Conservation (phyloP, 2,329 filamentous ascomycete genomes). For the Claviceps sp. region DNA sequence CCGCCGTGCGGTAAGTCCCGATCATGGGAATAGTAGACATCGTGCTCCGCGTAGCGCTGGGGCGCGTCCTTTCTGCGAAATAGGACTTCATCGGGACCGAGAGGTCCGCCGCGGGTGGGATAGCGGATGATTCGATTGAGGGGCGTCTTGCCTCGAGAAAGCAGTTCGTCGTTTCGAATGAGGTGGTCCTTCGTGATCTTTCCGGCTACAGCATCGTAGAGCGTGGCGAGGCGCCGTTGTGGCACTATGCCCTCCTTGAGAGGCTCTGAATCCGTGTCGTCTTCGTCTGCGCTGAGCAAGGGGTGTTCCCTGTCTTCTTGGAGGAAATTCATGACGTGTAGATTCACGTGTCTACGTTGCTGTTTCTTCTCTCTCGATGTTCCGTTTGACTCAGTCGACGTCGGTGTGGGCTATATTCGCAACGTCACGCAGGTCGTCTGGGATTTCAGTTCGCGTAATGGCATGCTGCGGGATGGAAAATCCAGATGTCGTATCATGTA, state of each 20-base stretch:
- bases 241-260: background rate
- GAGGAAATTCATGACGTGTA: background rate
- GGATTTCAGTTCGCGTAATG: background rate
- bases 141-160: background rate
- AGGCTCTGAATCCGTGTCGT: constrained; percentile 4
- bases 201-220: constrained; percentile 60
- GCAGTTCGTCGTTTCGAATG: constrained; percentile 8
- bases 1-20: constrained; percentile 34
- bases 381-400: background rate
- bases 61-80: constrained; percentile 54
- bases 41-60: constrained; percentile 53
- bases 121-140: constrained; percentile 9
- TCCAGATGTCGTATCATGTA: background rate
- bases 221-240: constrained; percentile 31
- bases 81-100: constrained; percentile 58
- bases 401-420: background rate
- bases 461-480: background rate
- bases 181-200: constrained; percentile 16
- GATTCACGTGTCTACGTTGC: background rate
- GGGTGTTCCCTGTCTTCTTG: constrained; percentile 1
- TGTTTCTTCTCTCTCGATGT: background rate
- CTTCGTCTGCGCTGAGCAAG: constrained; percentile 2
- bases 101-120: constrained; percentile 16
- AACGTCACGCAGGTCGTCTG: background rate
- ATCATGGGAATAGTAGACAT: constrained; percentile 56